A percentile compares a stretch with the other conserved stretches of the same genome.
Conservation (phyloP, 1,284 basidiomycete species). For the Apiotrichum siamense region DNA sequence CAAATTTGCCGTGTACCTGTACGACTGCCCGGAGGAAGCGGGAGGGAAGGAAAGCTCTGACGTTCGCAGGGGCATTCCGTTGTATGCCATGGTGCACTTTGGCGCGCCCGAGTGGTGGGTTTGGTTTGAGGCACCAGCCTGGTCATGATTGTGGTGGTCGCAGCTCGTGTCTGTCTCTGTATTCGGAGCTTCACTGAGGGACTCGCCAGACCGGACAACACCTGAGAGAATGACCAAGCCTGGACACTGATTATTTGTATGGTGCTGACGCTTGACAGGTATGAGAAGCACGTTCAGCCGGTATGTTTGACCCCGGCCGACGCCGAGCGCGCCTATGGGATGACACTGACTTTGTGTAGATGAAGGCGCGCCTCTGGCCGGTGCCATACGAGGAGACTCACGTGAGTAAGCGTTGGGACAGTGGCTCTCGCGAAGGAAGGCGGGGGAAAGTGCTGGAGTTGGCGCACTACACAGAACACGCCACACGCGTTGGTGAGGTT, state of each 20-base stretch:
- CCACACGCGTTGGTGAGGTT: too few relatives aligned
- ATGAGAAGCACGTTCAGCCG: conserved; percentile 20
- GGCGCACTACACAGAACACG: too few relatives aligned
- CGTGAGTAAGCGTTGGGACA: conserved; percentile 22
- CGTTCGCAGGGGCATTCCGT: conserved; percentile 84
- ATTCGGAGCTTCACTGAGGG: too few relatives aligned
- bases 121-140: not conserved
- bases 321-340: too few relatives aligned
- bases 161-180: too few relatives aligned
- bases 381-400: conserved; percentile 37
- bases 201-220: not conserved
- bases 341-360: conserved; percentile 22
- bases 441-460: too few relatives aligned
- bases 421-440: too few relatives aligned
- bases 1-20: conserved; percentile 81
- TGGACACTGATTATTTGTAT: not conserved
- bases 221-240: not conserved
- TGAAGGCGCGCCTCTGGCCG: conserved; percentile 37
- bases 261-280: conserved; percentile 18
- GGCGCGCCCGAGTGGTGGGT: conserved; percentile 79
- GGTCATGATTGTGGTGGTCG: too few relatives aligned
- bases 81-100: conserved; percentile 75
- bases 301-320: too few relatives aligned
- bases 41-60: too few relatives aligned
- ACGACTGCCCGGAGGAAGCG: too few relatives aligned